Conservation (phyloP, 805 yeast species). For the Candida arabinofermentans region DNA sequence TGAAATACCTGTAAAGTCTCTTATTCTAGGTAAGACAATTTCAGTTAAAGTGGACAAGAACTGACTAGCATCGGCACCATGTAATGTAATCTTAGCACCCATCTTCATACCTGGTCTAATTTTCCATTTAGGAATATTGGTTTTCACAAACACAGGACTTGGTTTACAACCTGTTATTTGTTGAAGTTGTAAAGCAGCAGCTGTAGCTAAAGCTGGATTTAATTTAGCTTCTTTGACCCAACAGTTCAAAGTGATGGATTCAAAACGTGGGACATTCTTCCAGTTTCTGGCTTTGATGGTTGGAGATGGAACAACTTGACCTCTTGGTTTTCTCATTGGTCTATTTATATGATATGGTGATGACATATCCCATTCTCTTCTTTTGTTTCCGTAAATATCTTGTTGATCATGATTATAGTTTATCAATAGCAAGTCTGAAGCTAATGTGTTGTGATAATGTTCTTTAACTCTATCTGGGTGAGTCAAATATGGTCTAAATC, state of each 20-base stretch:
- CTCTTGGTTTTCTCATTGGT: slow-evolving; percentile 70
- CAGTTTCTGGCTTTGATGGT: slow-evolving; percentile 65
- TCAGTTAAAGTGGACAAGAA: slow-evolving; percentile 85
- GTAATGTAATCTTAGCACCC: slow-evolving; percentile 80
- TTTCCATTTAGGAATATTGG: slow-evolving; percentile 82
- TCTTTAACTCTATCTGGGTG: slow-evolving; percentile 76
- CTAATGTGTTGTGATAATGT: slow-evolving; percentile 69
- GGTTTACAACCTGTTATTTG: slow-evolving; percentile 95
- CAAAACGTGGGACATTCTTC: slow-evolving; percentile 67
- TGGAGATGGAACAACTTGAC: slow-evolving; percentile 69
- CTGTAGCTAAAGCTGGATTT: slow-evolving; percentile 66
- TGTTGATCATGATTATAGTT: slow-evolving; percentile 65
- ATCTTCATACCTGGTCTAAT: slow-evolving; percentile 83
- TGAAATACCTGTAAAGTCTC: slow-evolving; percentile 79
- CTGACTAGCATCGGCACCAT: slow-evolving; percentile 81
- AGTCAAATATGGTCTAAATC: slow-evolving; percentile 69
- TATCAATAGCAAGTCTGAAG: slow-evolving; percentile 73
- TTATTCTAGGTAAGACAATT: slow-evolving; percentile 86
- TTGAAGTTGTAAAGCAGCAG: slow-evolving; percentile 76
- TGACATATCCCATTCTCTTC: slow-evolving; percentile 79
- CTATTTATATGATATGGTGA: slow-evolving; percentile 90
- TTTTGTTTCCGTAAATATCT: slow-evolving; percentile 58
- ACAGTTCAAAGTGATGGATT: slow-evolving; percentile 68
- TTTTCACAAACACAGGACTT: slow-evolving; percentile 61
- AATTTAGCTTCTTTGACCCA: slow-evolving; percentile 70